phyloP scores from a whole-genome alignment of 1,139 yeast genomes.

The Blastobotrys buckinghamii region DNA sequence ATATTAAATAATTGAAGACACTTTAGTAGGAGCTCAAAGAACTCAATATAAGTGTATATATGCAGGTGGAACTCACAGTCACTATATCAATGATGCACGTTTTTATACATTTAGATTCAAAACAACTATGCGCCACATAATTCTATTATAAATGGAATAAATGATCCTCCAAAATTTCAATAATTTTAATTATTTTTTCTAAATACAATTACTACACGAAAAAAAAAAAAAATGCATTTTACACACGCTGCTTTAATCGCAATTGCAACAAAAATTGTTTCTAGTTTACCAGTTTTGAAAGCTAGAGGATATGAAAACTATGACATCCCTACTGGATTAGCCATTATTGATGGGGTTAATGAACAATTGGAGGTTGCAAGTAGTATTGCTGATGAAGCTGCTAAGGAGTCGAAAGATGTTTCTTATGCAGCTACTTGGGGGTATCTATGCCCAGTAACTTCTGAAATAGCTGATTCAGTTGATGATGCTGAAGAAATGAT shows the following conservation, averaged over 20 bases:
- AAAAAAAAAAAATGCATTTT: slow-evolving; percentile 3
- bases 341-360: background rate
- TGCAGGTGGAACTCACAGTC: no score
- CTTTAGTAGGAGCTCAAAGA: no score
- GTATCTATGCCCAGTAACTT: slow-evolving; percentile 8
- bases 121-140: no score
- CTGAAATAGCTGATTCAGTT: slow-evolving; percentile 5
- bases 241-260: background rate
- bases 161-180: no score
- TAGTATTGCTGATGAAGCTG: background rate
- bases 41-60: no score
- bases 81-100: no score
- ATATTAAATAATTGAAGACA: no score
- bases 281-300: background rate
- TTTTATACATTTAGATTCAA: no score
- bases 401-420: background rate
- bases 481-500: slow-evolving; percentile 1
- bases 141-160: no score
- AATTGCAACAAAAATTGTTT: slow-evolving; percentile 3
- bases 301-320: background rate
- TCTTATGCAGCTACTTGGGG: background rate
- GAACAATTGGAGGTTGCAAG: background rate
- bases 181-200: no score
- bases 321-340: slow-evolving; percentile 3
- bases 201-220: background rate